phyloP scores from a whole-genome alignment of 2,329 filamentous ascomycete species.

The Aureobasidium melanogenum region DNA sequence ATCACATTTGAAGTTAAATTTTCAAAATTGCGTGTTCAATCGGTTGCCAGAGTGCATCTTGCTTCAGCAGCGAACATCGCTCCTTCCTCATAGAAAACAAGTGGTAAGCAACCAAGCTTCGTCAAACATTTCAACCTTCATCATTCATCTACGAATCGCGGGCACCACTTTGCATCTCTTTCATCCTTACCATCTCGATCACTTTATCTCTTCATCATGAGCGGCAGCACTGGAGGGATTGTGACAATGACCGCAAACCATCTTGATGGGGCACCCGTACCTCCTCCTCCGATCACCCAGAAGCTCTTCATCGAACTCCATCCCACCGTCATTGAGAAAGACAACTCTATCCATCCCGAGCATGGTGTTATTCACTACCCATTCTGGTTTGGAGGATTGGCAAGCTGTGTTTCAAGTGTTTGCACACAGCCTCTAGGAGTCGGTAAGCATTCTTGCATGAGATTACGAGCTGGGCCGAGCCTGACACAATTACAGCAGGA shows the following conservation, averaged over 20 bases:
- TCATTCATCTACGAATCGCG: neutral
- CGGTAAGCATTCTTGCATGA: conserved; percentile 1
- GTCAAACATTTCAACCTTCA: neutral
- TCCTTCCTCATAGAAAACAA: neutral
- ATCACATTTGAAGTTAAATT: neutral
- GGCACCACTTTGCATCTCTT: neutral
- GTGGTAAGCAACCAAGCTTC: neutral
- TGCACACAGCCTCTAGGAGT: conserved; percentile 20
- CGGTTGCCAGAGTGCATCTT: neutral
- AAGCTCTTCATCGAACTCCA: conserved; percentile 14
- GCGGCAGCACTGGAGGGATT: neutral
- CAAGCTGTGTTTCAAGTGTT: conserved; percentile 17
- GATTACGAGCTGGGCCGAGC: neutral
- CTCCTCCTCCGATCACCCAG: conserved; percentile 14
- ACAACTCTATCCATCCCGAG: conserved; percentile 19
- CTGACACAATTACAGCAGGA: conserved; percentile 7
- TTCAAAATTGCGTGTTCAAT: neutral
- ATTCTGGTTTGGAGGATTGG: conserved; percentile 19
- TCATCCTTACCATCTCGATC: neutral
- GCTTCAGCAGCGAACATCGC: neutral
- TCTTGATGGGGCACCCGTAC: conserved; percentile 12
- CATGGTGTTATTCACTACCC: conserved; percentile 20
- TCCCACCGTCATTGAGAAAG: conserved; percentile 17
- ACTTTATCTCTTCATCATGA: neutral
- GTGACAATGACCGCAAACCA: conserved; percentile 1